phyloP scores from a whole-genome alignment of 2,329 filamentous ascomycete genomes.

The Periconia digitata region DNA sequence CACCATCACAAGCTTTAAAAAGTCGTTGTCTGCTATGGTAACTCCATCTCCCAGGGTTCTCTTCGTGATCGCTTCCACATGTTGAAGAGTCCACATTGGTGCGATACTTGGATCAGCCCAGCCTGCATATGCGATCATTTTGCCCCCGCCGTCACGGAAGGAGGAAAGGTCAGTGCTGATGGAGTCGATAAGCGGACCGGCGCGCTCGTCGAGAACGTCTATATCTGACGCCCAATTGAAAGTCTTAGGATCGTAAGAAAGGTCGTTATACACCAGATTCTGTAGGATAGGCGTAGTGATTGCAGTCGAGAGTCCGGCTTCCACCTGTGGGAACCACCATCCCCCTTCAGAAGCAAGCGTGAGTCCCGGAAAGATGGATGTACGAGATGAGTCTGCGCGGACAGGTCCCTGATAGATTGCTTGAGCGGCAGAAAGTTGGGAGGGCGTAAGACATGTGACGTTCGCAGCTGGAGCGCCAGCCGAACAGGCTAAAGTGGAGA shows the following conservation, averaged over 20 bases:
- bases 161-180: slow-evolving; percentile 2
- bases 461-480: neutral
- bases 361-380: slow-evolving; percentile 1
- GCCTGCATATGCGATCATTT: slow-evolving; percentile 5
- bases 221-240: slow-evolving; percentile 4
- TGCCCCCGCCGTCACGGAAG: slow-evolving; percentile 1
- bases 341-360: slow-evolving; percentile 1
- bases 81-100: slow-evolving; percentile 2
- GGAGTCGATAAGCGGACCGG: slow-evolving; percentile 1
- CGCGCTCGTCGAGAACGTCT: neutral
- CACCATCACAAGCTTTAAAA: slow-evolving; percentile 5
- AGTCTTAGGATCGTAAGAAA: slow-evolving; percentile 1
- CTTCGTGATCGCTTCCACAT: slow-evolving; percentile 5
- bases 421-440: slow-evolving; percentile 2
- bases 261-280: slow-evolving; percentile 1
- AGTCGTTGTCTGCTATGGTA: slow-evolving; percentile 5
- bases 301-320: neutral
- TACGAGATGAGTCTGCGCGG: slow-evolving; percentile 1
- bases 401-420: slow-evolving; percentile 2
- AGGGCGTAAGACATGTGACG: slow-evolving; percentile 3
- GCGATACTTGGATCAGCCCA: slow-evolving; percentile 7
- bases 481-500: slow-evolving; percentile 3
- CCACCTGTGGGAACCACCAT: slow-evolving; percentile 1
- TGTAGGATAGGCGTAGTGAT: slow-evolving; percentile 1
- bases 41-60: neutral